Base-by-base conservation (phyloP, 139 green algal species). In the Ettlia oleoabundans region DNA sequence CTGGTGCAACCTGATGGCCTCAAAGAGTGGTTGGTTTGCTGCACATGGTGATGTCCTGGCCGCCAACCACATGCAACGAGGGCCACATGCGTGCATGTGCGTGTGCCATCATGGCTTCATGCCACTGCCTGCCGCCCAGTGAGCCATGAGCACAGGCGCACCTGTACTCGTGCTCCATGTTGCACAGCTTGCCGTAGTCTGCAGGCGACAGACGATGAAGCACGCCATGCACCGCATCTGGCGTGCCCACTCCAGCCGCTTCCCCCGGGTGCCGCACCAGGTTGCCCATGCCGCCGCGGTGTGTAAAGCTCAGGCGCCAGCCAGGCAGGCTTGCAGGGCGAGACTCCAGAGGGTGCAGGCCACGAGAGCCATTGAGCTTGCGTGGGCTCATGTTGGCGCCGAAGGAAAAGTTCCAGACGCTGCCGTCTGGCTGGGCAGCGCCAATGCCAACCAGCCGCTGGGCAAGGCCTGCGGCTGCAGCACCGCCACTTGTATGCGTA, bases 151-250 rank as follows among this genome's bases (percentile, higher is more conserved):
- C n/a, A n/a, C n/a, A n/a, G 24, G 26, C 66, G 61, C 55, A 84
- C 86, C 78, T 81, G 80, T 93, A 93, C 64, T 90, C 90, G 51
- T 92, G 87, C 67, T 93, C 90, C 86, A 91, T 90, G 74, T 84
- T 71, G 32, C 78, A 75, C 24, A 93, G 88, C 33, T 33, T 64
- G 1, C 53, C 81, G 8, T 88, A 82, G 40, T 92, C 90, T 19
- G 37, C 55, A 6, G 65, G 18, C 0, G 41, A 47, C 38, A 93
- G 71, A 26, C 68, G 69, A 62, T 93, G 87, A 62, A 91, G 63
- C 30, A 93, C 86, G 37, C 90, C 90, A 69, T 93, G 88, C 62
- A 89, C 90, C 4, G 72, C 89, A 13, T 2, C 32, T 37, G 40
- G 52, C 37, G 28, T 55, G 4, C 15, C 40, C 32, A 61, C 55